These are phyloP conservation scores for Kwoniella mangroviensis DNA, from an alignment of 768 basidiomycete species.

Conservation along the genomic window DNA sequence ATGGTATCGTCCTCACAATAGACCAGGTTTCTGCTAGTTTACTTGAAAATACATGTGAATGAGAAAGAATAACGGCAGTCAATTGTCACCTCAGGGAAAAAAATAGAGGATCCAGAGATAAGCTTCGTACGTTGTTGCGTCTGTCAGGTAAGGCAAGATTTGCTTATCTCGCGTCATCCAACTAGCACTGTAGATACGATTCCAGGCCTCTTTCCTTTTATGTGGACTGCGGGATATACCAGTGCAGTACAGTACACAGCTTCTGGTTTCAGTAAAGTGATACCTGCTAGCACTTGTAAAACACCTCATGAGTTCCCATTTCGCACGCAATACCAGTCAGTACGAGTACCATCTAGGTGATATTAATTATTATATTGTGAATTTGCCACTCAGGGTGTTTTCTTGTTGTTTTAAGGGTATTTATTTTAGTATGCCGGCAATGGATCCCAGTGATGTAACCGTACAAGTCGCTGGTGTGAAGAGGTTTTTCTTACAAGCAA, in stretches of 20 bases:
- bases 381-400: not conserved
- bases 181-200: not conserved
- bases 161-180: conserved; percentile 13
- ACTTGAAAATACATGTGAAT: conserved; percentile 1
- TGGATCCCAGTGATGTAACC: not conserved
- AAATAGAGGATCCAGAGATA: not conserved
- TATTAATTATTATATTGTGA: not conserved
- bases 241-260: not conserved
- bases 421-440: not conserved
- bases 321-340: not conserved
- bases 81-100: not conserved
- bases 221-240: not conserved
- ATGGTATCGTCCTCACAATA: too few species aligned
- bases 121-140: too few species aligned
- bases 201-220: not conserved
- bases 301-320: not conserved
- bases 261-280: not conserved
- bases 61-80: conserved; percentile 12
- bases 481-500: not conserved
- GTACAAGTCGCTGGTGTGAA: not conserved
- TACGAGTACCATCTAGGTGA: not conserved
- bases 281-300: not conserved
- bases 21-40: not conserved
- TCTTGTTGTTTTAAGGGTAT: not conserved
- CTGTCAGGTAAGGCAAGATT: not conserved